Base-by-base conservation (phyloP, 192 early-diverging fungal genomes). In the Fimicolochytrium jonesii region DNA sequence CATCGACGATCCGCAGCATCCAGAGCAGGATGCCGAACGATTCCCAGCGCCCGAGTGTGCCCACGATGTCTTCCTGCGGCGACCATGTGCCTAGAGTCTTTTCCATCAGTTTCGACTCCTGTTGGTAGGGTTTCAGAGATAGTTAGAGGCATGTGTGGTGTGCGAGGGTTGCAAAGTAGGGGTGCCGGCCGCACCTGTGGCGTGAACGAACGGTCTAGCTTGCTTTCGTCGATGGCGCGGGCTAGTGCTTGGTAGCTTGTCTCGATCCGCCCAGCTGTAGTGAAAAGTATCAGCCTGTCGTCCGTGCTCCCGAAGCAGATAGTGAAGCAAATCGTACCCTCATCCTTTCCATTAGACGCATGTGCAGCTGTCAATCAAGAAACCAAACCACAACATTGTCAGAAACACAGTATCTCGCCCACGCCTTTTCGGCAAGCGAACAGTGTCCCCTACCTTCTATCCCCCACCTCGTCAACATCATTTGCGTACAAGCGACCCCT, bases 401-500 rank as follows among this genome's bases (percentile, higher is more conserved):
- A n/a, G n/a, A n/a, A n/a, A n/a, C n/a, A n/a, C 11, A 9, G 73
- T 72, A 25, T 68, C 71, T 15, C 71, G 68, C 13, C 71, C 77
- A 9, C 66, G 66, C 4, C 34, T 33, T 22, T 79, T 74, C 48
- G 66, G 66, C 25, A 69, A 71, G 29, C 68, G 62, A 22, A 29
- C 13, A 4, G 71, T 61, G 15, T 73, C 77, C 4, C 76, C n/a
- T 33, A 55, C 53, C 79, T 67, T 86, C 84, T 10, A 86, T 61
- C 0, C 78, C 81, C 84, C 84, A 86, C 20, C 84, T 75, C 13
- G 84, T 77, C 30, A 86, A 66, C 25, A 86, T 71, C 26, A 86
- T 66, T 59, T 86, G 84, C 33, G 78, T 48, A 22, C 78, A 79
- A 1, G 76, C 76, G 1, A 71, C 63, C 20, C 80, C 50, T 52